Evolutionary conservation across 2,329 filamentous ascomycete genomes (phyloP), one percentile per base, ranked within the genome.

Genomic region (Cladosporium sp.): DNA sequence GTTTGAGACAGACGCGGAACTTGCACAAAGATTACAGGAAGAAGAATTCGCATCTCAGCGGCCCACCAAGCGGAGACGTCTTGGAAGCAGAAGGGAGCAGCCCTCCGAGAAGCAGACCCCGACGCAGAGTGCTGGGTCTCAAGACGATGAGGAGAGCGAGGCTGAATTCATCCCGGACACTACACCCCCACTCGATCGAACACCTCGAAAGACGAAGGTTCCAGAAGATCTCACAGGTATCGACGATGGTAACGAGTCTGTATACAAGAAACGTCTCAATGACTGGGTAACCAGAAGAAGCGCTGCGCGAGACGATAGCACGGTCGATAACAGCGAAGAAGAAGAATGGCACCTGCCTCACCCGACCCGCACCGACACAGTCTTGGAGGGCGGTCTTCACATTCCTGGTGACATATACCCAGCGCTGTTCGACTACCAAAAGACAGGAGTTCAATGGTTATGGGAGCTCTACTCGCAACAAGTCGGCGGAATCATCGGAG

Each of bases 401-500:
- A 83, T 99, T 4, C 95, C 95, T 0, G 95, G 95, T 1, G 95
- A 99, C 73, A 94, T 99, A 8, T 93, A 91, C 70, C 92, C 93
- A 0, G 92, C 92, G 2, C 82, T 99, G 0, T 99, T 98, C 73
- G 92, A 96, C 69, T 99, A 99, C 71, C 95, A 99, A 74, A 97
- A 97, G 78, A 97, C 93, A 0, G 93, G 94, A 3, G 93, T 99
- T 3, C 91, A 97, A 75, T 99, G 95, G 95, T 85, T 99, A 7
- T 93, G 92, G 77, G 94, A 99, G 77, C 82, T 99, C 2, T 94
- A 96, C 76, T 88, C 89, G 65, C 93, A 97, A 76, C 87, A 90
- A 68, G 93, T 97, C 5, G 95, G 95, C 28, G 95, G 95, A 2
- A 98, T 99, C 64, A 86, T 99, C 47, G 95, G 94, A 6, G 95